These are phyloP conservation scores for Fusarium gaditjirri DNA, from an alignment of 2,329 filamentous ascomycete genomes.

Conservation along the genomic window DNA sequence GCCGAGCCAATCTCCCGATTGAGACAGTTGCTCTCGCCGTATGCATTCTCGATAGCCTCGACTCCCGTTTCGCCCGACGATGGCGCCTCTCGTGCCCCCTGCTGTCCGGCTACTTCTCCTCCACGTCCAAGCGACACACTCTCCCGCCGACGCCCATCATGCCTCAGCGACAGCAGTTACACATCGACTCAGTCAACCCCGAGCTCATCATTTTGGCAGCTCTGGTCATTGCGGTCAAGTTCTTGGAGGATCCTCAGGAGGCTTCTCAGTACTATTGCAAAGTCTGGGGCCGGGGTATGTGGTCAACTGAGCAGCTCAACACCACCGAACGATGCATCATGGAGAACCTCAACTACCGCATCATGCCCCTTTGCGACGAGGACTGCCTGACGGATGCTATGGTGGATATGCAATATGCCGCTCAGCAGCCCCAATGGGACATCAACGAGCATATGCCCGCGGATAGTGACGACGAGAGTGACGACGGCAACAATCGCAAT, in stretches of 20 bases:
- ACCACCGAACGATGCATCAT: slow-evolving; percentile 72
- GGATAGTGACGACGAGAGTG: slow-evolving; percentile 45
- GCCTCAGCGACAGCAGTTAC: slow-evolving; percentile 53
- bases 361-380: slow-evolving; percentile 68
- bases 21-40: slow-evolving; percentile 73
- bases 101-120: slow-evolving; percentile 43
- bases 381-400: slow-evolving; percentile 68
- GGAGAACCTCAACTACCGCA: slow-evolving; percentile 71
- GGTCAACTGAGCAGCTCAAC: slow-evolving; percentile 71
- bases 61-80: slow-evolving; percentile 68
- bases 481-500: slow-evolving; percentile 32
- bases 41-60: slow-evolving; percentile 73
- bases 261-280: slow-evolving; percentile 63
- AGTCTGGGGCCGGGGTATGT: slow-evolving; percentile 64
- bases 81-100: slow-evolving; percentile 71
- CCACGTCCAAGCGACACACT: slow-evolving; percentile 59
- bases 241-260: slow-evolving; percentile 68
- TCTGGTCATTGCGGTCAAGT: slow-evolving; percentile 73
- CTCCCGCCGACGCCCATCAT: slow-evolving; percentile 54
- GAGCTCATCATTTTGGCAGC: slow-evolving; percentile 72
- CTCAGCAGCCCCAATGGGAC: slow-evolving; percentile 44
- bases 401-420: slow-evolving; percentile 72
- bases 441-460: slow-evolving; percentile 45
- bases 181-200: slow-evolving; percentile 70
- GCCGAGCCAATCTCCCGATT: slow-evolving; percentile 66